A percentile compares a stretch with the other conserved stretches of the same genome.
These are phyloP conservation scores for Candolleomyces eurysporus DNA, from an alignment of 768 basidiomycete genomes.

Conservation along the genomic window DNA sequence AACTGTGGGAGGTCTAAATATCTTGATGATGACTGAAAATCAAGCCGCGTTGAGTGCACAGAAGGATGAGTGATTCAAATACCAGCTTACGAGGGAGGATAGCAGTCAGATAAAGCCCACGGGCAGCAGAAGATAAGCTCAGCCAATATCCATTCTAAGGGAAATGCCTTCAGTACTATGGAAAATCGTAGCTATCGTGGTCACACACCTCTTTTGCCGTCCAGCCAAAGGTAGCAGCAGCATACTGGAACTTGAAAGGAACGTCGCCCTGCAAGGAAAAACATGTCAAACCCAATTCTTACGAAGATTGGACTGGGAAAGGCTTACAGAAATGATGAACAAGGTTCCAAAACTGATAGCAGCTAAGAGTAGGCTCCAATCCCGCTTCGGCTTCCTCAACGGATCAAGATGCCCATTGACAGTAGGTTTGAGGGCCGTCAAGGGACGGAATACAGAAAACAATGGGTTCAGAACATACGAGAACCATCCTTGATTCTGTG, in stretches of 20 bases:
- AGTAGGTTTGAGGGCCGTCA: constrained; percentile 59
- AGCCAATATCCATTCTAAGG: constrained; percentile 67
- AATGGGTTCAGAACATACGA: constrained; percentile 46
- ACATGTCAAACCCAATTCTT: neutral
- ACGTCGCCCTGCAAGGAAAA: constrained; percentile 47
- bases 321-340: constrained; percentile 45
- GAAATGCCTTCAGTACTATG: neutral
- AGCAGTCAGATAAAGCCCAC: constrained; percentile 53
- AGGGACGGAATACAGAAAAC: constrained; percentile 65
- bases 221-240: constrained; percentile 61
- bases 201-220: constrained; percentile 54
- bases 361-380: constrained; percentile 66
- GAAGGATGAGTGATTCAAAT: neutral
- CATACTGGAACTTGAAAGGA: constrained; percentile 63
- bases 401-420: constrained; percentile 27
- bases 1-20: constrained; percentile 43
- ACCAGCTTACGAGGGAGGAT: constrained; percentile 56
- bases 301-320: neutral
- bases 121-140: constrained; percentile 47
- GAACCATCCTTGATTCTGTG: neutral
- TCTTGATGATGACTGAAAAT: constrained; percentile 49
- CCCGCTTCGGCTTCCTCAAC: constrained; percentile 38
- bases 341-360: constrained; percentile 50
- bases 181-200: neutral
- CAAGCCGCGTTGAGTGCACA: neutral